A percentile compares a stretch with the other conserved stretches of the same genome.
phyloP scores from a whole-genome alignment of 257 asterid genomes.

The Lavandula angustifolia region DNA sequence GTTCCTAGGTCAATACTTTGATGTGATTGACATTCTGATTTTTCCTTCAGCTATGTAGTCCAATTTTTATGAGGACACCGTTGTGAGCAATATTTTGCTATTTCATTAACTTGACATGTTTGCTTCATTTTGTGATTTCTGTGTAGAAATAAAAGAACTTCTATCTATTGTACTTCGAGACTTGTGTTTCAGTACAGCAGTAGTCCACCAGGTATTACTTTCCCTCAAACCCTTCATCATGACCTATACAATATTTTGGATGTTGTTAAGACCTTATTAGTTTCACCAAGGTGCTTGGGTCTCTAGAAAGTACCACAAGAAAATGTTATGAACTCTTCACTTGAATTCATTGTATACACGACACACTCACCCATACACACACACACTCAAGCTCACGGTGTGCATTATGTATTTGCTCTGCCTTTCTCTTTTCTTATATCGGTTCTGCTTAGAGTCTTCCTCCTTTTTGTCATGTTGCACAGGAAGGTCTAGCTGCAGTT shows the following conservation, averaged over 20 bases:
- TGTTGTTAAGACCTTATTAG: constrained; percentile 1
- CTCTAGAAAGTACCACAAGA: constrained; percentile 16
- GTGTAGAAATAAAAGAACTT: constrained; percentile 86
- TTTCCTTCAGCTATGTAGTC: constrained; percentile 15
- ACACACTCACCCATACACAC: background rate
- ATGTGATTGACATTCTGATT: constrained; percentile 17
- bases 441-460: constrained; percentile 10
- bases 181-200: constrained; percentile 76
- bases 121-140: constrained; percentile 29
- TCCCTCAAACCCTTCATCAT: constrained; percentile 20
- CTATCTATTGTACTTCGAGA: constrained; percentile 81
- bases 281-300: constrained; percentile 12
- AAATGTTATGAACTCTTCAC: constrained; percentile 27
- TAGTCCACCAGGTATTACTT: constrained; percentile 86
- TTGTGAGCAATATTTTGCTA: constrained; percentile 24
- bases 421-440: constrained; percentile 11
- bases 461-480: constrained; percentile 24
- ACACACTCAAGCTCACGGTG: background rate
- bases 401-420: constrained; percentile 6
- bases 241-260: constrained; percentile 19
- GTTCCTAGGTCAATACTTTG: background rate
- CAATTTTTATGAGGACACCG: constrained; percentile 17
- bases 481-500: constrained; percentile 99
- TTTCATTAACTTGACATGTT: constrained; percentile 30
- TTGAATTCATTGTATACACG: constrained; percentile 14